phyloP scores from a whole-genome alignment of 2,329 filamentous ascomycete species.

The Hypoxylon sp. region DNA sequence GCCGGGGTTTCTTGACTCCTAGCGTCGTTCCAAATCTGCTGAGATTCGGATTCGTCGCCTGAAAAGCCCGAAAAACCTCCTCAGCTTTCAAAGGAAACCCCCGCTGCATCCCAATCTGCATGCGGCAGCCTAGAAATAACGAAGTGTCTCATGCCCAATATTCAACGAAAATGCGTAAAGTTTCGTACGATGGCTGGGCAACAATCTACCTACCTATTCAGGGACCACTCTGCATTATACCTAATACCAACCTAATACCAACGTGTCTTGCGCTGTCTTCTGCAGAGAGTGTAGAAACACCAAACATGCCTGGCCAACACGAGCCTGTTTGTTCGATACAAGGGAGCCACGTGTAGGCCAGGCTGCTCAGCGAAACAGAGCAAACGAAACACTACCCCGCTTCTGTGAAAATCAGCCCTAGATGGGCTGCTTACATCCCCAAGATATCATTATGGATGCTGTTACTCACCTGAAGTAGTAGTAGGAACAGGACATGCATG shows the following conservation, averaged over 20 bases:
- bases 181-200: conserved; percentile 10
- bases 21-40: background rate
- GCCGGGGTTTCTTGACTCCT: conserved; percentile 9
- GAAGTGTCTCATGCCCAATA: conserved; percentile 6
- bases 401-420: conserved; percentile 16
- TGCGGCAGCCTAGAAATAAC: conserved; percentile 13
- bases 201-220: background rate
- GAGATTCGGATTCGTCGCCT: conserved; percentile 1
- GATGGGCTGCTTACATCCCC: conserved; percentile 8
- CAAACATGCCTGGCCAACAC: conserved; percentile 18
- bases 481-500: conserved; percentile 24
- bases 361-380: conserved; percentile 12
- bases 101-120: conserved; percentile 16
- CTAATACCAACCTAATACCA: no score
- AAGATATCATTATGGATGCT: background rate
- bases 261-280: conserved; percentile 14
- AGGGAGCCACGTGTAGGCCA: conserved; percentile 37
- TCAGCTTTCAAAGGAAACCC: background rate
- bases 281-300: background rate
- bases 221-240: background rate
- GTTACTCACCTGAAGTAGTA: conserved; percentile 6
- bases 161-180: background rate
- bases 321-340: conserved; percentile 21
- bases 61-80: conserved; percentile 1
- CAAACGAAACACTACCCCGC: conserved; percentile 31